Percentiles rank a stretch among this genome's conserved stretches.
phyloP scores from a whole-genome alignment of 345 rosid genomes.

The Salix brachista region DNA sequence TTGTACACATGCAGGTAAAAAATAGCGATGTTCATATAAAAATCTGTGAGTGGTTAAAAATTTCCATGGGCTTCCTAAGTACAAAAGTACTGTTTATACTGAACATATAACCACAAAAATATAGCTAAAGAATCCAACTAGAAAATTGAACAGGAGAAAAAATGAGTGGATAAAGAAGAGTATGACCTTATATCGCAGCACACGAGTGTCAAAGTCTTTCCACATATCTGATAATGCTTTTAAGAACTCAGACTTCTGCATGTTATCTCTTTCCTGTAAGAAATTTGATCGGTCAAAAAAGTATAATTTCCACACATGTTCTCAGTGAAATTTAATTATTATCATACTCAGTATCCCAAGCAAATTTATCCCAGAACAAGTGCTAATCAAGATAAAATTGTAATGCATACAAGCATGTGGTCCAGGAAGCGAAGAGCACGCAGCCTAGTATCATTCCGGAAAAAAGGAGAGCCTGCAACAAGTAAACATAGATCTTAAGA shows the following conservation, averaged over 20 bases:
- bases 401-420: conserved; percentile 84
- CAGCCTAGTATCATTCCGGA: conserved; percentile 87
- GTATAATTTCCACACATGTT: background rate
- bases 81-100: background rate
- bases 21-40: background rate
- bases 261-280: conserved; percentile 87
- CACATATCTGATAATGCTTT: conserved; percentile 98
- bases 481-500: conserved; percentile 12
- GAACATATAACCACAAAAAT: background rate
- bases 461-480: conserved; percentile 75
- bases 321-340: background rate
- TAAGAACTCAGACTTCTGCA: conserved; percentile 97
- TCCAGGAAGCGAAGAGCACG: conserved; percentile 99
- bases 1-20: background rate
- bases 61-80: too few species aligned
- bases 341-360: conserved; percentile 12
- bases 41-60: background rate
- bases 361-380: conserved; percentile 8
- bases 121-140: background rate
- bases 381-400: conserved; percentile 12
- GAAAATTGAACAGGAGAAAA: background rate
- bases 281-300: conserved; percentile 12
- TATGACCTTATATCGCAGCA: conserved; percentile 89
- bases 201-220: conserved; percentile 97
- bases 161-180: background rate